phyloP scores from a whole-genome alignment of 371 early-diverging fungal species.

The Vairimorpha ceranae region DNA sequence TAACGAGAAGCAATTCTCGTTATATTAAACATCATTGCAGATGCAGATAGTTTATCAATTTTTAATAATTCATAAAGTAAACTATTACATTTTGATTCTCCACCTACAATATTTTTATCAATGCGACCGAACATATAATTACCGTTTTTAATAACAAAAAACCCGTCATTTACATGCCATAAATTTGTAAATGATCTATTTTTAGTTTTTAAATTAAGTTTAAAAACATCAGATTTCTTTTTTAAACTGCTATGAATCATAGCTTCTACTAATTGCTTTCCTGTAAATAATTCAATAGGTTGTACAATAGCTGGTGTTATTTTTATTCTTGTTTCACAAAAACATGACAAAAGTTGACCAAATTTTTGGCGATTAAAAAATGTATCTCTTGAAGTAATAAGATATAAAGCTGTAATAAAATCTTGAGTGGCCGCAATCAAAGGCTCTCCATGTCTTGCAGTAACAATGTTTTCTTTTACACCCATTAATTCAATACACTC shows the following conservation, averaged over 20 bases:
- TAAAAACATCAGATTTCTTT: not conserved
- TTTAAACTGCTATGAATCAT: slow-evolving; percentile 65
- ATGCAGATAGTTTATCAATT: slow-evolving; percentile 75
- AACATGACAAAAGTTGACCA: slow-evolving; percentile 72
- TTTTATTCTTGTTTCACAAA: slow-evolving; percentile 73
- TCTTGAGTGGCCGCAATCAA: slow-evolving; percentile 97
- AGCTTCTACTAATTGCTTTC: slow-evolving; percentile 77
- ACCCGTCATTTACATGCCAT: slow-evolving; percentile 75
- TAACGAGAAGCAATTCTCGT: slow-evolving; percentile 83
- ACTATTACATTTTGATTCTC: slow-evolving; percentile 77
- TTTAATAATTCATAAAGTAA: slow-evolving; percentile 81
- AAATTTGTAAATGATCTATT: slow-evolving; percentile 14
- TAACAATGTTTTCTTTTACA: slow-evolving; percentile 84
- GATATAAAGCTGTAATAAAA: slow-evolving; percentile 89
- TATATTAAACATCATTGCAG: slow-evolving; percentile 81
- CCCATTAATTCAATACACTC: slow-evolving; percentile 95
- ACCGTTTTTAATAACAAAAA: slow-evolving; percentile 76
- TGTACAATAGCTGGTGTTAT: slow-evolving; percentile 80
- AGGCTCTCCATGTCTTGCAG: slow-evolving; percentile 92
- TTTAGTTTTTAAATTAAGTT: slow-evolving; percentile 8
- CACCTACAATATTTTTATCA: slow-evolving; percentile 88
- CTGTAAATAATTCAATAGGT: slow-evolving; percentile 91
- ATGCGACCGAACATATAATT: slow-evolving; percentile 83
- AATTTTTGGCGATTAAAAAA: slow-evolving; percentile 88
- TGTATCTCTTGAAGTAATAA: slow-evolving; percentile 75